Base-by-base conservation (phyloP, 2,329 filamentous ascomycete genomes). In the Claviceps pazoutovae region DNA sequence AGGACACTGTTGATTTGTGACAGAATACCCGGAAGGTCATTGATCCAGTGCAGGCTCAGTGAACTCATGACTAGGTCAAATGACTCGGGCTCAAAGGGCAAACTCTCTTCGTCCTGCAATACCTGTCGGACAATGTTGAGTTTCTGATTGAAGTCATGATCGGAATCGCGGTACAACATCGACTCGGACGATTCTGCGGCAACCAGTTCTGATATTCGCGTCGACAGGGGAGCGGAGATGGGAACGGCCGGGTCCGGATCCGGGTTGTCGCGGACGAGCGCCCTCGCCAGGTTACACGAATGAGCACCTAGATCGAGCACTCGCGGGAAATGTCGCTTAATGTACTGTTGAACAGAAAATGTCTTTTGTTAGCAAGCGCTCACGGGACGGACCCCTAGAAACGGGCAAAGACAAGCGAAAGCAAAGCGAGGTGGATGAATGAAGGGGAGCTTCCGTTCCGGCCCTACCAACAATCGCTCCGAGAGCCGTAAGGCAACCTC, bases 231-330 rank as follows among this genome's bases (percentile, higher is more conserved):
- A 23, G 80, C 76, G 23, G 77, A 75, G n/a, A 63, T 68, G 42
- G 82, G 78, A 49, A 70, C 72, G n/a, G 68, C 62, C 6, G 75
- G 71, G 58, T 77, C 74, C 7, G 74, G 76, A 61, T 86, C 82
- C 1, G 81, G 80, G 62, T 88, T 81, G 53, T 81, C 75, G 56
- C 82, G 73, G 59, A 84, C 84, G 46, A 97, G 77, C 52, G 87
- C 86, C 56, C 84, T 82, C 19, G 90, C 90, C 55, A 98, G 82
- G 68, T 96, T 95, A 76, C 91, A 96, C 55, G 91, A 88, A 66
- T 97, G 95, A 56, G 93, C 91, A 56, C 93, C 93, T 36, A 96
- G 82, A 67, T 98, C 93, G 55, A 98, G 84, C 23, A 89, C 88
- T 57, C 80, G 77, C 45, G 85, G 80, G 61, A 95, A 96, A 52